Base-by-base conservation (phyloP, 257 asterid genomes). In the Catharanthus roseus region DNA sequence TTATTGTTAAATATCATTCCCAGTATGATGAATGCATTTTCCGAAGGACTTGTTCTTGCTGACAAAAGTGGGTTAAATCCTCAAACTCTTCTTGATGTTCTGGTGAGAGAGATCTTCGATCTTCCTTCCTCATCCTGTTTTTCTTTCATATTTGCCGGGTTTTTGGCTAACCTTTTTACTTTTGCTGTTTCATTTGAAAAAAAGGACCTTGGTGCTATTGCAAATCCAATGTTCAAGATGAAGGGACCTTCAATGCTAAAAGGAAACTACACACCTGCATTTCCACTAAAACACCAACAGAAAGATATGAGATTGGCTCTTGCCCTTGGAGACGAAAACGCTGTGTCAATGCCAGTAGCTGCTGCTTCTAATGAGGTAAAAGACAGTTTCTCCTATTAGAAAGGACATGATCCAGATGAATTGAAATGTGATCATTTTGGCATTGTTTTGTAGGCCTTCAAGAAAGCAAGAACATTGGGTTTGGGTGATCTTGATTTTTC, bases 221-320 rank as follows among this genome's bases (percentile, higher is more conserved):
- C 97, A 13, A 93, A 90, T 70, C 96, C 96, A 41, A 90, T 93
- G 98, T 93, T 93, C 85, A 89, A 88, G 81, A 76, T 89, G 85
- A 93, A 93, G 85, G 98, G 98, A 45, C 96, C 96, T 2, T 69
- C 96, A 23, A 93, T 93, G 98, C 85, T 86, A 67, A 78, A 86
- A 69, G 75, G 84, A 23, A 86, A 75, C 62, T 93, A 89, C 58
- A 75, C 92, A 54, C 96, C 98, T 21, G 98, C 98, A 6, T 93
- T 93, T 80, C 98, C 98, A 72, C 77, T 93, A 73, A 93, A 93
- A 80, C 98, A 93, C 77, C 98, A 93, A 79, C 98, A 93, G 83
- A 93, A 93, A 82, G 98, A 93, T 75, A 93, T 93, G 96, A 93
- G 98, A 77, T 69, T 93, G 83, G 98, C 98, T 73, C 87, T 93